A percentile compares a stretch with the other conserved stretches of the same genome.
These are phyloP conservation scores for Pelargonium nanum DNA, from an alignment of 345 rosid genomes.

Conservation along the genomic window DNA sequence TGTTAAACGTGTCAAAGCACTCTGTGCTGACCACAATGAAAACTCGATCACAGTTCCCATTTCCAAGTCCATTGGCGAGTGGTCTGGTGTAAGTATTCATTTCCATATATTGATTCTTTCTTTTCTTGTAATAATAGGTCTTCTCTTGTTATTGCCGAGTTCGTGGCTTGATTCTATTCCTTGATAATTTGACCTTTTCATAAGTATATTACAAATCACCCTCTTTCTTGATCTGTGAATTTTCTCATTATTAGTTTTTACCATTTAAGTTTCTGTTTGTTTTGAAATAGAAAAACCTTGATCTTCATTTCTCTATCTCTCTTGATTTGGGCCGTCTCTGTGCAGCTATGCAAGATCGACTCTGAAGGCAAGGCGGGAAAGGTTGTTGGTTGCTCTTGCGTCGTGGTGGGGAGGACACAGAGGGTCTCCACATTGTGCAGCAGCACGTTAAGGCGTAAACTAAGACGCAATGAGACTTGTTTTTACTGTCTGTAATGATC, in stretches of 20 bases:
- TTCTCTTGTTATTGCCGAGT: not conserved
- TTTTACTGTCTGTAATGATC: no score
- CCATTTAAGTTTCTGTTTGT: no score
- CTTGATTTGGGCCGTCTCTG: not conserved
- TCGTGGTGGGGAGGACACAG: constrained; percentile 63
- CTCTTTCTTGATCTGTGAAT: no score
- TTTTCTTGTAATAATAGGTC: not conserved
- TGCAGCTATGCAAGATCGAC: constrained; percentile 80
- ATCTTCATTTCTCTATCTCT: not conserved
- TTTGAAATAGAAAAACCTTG: not conserved
- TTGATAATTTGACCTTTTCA: no score
- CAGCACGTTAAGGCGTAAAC: constrained; percentile 28
- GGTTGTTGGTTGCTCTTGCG: constrained; percentile 80
- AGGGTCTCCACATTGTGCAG: constrained; percentile 39
- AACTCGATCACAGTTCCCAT: constrained; percentile 59
- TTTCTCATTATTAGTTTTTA: no score
- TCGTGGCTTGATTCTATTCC: no score
- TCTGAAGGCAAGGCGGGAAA: constrained; percentile 81
- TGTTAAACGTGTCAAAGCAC: constrained; percentile 65
- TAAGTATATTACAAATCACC: no score
- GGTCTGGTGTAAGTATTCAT: constrained; percentile 70
- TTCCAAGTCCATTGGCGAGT: constrained; percentile 83
- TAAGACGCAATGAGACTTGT: no score
- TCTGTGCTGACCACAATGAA: constrained; percentile 64
- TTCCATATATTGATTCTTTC: not conserved